Evolutionary conservation across 176 grass and related monocot genomes (phyloP).

Genomic region (Lolium rigidum): DNA sequence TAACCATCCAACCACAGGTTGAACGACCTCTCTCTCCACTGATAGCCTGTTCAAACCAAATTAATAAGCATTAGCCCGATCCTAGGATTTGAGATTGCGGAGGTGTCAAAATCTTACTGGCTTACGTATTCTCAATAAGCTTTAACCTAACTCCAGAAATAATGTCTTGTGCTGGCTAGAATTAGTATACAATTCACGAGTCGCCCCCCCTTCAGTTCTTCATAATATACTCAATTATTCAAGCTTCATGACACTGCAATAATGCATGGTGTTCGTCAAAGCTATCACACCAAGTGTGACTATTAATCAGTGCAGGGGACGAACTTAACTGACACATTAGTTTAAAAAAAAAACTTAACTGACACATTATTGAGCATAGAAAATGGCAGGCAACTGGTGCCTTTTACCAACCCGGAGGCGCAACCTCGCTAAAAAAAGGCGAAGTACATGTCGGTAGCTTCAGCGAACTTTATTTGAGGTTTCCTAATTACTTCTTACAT

Average conservation of each 20-base stretch:
- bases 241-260: background rate
- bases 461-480: background rate
- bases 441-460: background rate
- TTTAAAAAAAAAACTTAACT: background rate
- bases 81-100: too few relatives aligned
- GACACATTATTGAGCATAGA: slow-evolving; percentile 13
- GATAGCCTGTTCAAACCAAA: too few relatives aligned
- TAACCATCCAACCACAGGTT: too few relatives aligned
- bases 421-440: background rate
- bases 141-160: background rate
- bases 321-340: slow-evolving; percentile 1
- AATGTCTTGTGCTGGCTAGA: background rate
- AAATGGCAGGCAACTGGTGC: background rate
- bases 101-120: background rate
- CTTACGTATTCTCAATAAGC: background rate
- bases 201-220: background rate
- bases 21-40: too few relatives aligned
- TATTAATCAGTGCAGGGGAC: background rate
- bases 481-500: background rate
- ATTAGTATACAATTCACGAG: background rate
- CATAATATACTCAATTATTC: slow-evolving; percentile 18
- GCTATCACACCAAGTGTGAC: background rate
- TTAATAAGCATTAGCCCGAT: background rate
- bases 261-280: background rate
- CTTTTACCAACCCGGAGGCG: background rate